A percentile compares a stretch with the other conserved stretches of the same genome.
Evolutionary conservation across 176 grass and related monocot genomes (phyloP).

Genomic region (Zoysia pacifica): DNA sequence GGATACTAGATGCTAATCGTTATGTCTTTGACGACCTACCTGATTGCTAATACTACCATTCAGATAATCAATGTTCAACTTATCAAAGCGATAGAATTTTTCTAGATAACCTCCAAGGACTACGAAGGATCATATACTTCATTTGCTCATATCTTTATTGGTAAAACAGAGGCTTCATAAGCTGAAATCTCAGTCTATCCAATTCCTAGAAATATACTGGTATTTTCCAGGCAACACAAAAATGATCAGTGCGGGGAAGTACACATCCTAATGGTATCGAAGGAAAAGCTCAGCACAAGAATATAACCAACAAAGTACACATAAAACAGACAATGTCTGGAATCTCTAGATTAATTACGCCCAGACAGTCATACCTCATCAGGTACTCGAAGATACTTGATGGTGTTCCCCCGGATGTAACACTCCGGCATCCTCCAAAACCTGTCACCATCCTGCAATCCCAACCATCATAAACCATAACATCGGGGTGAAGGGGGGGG

Average conservation of each 20-base stretch:
- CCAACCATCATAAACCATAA: slow-evolving; percentile 29
- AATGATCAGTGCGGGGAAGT: not conserved
- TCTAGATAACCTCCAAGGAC: not conserved
- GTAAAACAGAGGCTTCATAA: not conserved
- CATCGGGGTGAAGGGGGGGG: not conserved
- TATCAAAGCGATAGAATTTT: not conserved
- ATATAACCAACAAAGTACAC: slow-evolving; percentile 14
- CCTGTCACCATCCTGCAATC: slow-evolving; percentile 90
- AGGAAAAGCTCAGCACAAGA: not conserved
- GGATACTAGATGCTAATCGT: not conserved
- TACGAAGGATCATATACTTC: slow-evolving; percentile 15
- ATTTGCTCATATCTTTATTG: not conserved
- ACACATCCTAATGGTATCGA: not conserved
- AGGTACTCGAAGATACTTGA: slow-evolving; percentile 98
- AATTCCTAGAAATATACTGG: not conserved
- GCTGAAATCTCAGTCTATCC: not conserved
- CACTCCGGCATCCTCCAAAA: slow-evolving; percentile 99
- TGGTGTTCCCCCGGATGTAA: slow-evolving; percentile 97
- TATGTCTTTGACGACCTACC: not conserved
- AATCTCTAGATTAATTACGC: not conserved
- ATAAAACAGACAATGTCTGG: not conserved
- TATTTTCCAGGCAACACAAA: not conserved
- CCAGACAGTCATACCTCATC: slow-evolving; percentile 68
- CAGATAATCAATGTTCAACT: not conserved
- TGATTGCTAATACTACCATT: not conserved